These are phyloP conservation scores for Dryadomyces quercus-mongolicae DNA, from an alignment of 2,329 filamentous ascomycete species.

Conservation along the genomic window DNA sequence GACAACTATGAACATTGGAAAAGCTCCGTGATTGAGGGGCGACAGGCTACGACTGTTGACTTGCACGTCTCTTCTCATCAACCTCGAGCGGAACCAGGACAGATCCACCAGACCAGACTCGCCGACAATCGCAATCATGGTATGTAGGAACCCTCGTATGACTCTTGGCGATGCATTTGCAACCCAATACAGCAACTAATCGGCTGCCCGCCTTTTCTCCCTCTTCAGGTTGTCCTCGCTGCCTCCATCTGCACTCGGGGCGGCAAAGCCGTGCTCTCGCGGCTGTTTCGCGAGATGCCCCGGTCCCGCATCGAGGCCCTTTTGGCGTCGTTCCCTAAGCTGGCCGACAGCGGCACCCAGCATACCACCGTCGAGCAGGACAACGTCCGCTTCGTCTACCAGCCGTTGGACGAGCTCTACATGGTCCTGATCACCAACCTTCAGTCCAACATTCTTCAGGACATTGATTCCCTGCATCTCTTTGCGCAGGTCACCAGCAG, in stretches of 20 bases:
- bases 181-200: not conserved
- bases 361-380: conserved; percentile 98
- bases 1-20: conserved; percentile 12
- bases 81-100: not conserved
- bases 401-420: conserved; percentile 97
- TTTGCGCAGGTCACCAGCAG: conserved; percentile 96
- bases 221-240: conserved; percentile 77
- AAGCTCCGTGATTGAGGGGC: conserved; percentile 10
- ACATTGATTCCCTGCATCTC: conserved; percentile 95
- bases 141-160: not conserved
- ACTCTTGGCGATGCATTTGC: not conserved
- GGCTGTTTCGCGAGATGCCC: conserved; percentile 96
- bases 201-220: not conserved
- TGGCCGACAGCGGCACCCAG: conserved; percentile 89
- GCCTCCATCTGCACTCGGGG: conserved; percentile 98
- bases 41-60: not conserved
- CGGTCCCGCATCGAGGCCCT: conserved; percentile 93
- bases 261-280: conserved; percentile 94
- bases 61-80: not conserved
- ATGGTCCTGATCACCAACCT: conserved; percentile 99
- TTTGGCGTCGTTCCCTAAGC: conserved; percentile 93
- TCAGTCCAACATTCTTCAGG: conserved; percentile 97
- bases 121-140: conserved; percentile 1
- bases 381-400: conserved; percentile 98
- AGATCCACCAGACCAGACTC: not conserved